These are phyloP conservation scores for Euphorbia tirucalli DNA, from an alignment of 345 rosid species.

Conservation along the genomic window DNA sequence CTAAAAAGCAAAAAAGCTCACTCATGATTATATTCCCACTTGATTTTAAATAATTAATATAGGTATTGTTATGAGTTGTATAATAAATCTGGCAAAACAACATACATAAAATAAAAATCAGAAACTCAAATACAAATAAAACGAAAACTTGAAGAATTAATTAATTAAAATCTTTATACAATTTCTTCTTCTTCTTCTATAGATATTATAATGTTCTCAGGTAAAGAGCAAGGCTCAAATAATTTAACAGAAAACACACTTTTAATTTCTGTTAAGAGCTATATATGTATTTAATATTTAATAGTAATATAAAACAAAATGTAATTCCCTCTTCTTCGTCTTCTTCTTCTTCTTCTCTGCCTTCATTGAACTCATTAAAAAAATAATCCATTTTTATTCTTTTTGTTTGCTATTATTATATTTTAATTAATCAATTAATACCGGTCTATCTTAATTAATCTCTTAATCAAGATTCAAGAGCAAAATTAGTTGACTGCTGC, in stretches of 20 bases:
- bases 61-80: too few species aligned
- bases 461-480: constrained; percentile 22
- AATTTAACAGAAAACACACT: too few species aligned
- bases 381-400: not conserved
- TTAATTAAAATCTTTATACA: too few species aligned
- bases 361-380: not conserved
- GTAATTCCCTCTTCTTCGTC: not conserved
- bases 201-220: too few species aligned
- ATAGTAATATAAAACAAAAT: not conserved
- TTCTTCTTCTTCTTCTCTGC: not conserved
- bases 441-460: not conserved
- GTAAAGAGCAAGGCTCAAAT: too few species aligned
- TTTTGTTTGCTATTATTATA: not conserved
- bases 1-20: not conserved
- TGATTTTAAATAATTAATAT: too few species aligned
- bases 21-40: too few species aligned
- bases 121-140: not conserved
- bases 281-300: not conserved
- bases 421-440: not conserved
- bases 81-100: too few species aligned
- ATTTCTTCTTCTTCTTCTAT: too few species aligned
- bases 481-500: constrained; percentile 19
- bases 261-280: not conserved
- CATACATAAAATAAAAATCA: not conserved
- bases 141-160: too few species aligned